Evolutionary conservation across 257 asterid species (phyloP).

Genomic region (Forsythia suspensa): DNA sequence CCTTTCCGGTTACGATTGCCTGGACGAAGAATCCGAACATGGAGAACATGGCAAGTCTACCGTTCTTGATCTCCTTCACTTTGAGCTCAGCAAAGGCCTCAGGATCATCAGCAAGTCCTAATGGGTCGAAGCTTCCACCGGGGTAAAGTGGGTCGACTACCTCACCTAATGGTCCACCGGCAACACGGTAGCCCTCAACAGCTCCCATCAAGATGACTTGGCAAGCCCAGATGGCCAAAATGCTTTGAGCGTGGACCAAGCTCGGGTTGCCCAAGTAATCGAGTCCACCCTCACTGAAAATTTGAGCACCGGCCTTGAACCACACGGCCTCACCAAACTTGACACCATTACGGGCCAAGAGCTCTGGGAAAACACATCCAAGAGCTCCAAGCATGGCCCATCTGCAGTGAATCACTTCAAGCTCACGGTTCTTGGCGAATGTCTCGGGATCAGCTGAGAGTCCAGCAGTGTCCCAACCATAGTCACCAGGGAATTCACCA

Average conservation of each 20-base stretch:
- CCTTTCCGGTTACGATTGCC: conserved; percentile 42
- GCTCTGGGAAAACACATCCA: conserved; percentile 49
- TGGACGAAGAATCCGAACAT: conserved; percentile 53
- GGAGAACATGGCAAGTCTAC: conserved; percentile 52
- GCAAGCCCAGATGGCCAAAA: conserved; percentile 43
- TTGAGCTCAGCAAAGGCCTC: conserved; percentile 58
- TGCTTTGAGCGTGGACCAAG: conserved; percentile 43
- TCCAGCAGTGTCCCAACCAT: conserved; percentile 55
- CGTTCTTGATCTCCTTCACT: conserved; percentile 56
- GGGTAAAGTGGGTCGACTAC: conserved; percentile 49
- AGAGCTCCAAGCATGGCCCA: conserved; percentile 54
- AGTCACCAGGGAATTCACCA: conserved; percentile 51
- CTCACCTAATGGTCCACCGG: conserved; percentile 52
- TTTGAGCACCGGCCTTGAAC: conserved; percentile 47
- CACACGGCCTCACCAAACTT: conserved; percentile 49
- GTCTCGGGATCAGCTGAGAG: conserved; percentile 53
- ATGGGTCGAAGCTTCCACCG: conserved; percentile 57
- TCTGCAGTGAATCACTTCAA: conserved; percentile 40
- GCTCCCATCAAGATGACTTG: conserved; percentile 51
- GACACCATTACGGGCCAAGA: conserved; percentile 39
- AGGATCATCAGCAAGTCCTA: conserved; percentile 61
- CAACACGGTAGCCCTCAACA: conserved; percentile 44
- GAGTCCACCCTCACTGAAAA: conserved; percentile 43
- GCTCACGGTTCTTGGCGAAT: conserved; percentile 40
- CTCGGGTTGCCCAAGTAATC: conserved; percentile 50